Base-by-base conservation (phyloP, 345 rosid species). In the Populus tremula region DNA sequence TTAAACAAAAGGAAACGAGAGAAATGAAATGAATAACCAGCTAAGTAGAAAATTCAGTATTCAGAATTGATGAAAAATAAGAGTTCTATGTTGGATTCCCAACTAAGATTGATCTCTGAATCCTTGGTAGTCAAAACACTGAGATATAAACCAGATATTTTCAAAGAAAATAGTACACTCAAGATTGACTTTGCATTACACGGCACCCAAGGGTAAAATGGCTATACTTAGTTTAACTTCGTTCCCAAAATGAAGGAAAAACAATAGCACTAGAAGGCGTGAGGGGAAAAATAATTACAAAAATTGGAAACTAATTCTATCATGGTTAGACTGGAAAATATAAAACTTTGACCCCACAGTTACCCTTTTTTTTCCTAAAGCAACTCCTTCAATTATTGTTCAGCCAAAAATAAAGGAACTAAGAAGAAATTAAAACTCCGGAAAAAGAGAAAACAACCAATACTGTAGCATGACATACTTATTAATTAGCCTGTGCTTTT, bases 401-500 rank as follows among this genome's bases (percentile, higher is more conserved):
- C 17, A 61, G 31, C 38, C 68, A 41, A 33, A 41, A 64, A 75
- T 49, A 54, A 76, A 74, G 64, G 23, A 76, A 29, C 50, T 69
- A 73, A 65, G 29, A 53, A 59, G 69, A 72, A 39, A 63, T 31
- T 16, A 64, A 8, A 5, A n/a, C 71, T 70, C 49, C 25, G 12
- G 16, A 67, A 53, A 70, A 71, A 62, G 29, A 27, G 16, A 68
- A 74, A 76, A 38, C 45, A 33, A 54, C 73, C 77, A 76, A 53
- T 25, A 79, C 45, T 79, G 69, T 72, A 49, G 74, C 59, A 77
- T 17, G 33, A 77, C 97, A 69, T 93, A 94, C 97, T 92, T 96
- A 68, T 78, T 79, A 64, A 93, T 86, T 75, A 93, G 76, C 85
- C 89, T 87, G 67, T 87, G 90, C 79, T 93, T 96, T 81, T 86